phyloP scores from a whole-genome alignment of 768 basidiomycete species.

The Auriscalpium orientale region DNA sequence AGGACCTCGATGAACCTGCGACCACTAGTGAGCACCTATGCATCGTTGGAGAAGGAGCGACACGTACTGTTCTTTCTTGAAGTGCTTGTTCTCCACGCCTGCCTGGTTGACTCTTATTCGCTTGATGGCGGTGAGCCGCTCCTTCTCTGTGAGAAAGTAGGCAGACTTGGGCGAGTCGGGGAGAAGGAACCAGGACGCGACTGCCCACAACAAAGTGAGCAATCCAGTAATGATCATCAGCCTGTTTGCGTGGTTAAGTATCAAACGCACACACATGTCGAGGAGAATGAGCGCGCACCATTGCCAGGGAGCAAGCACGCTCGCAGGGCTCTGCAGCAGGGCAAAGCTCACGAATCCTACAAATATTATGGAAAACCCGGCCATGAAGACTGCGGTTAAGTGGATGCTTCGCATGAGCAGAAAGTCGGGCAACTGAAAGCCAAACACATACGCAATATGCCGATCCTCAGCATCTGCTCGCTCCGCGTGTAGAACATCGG shows the following conservation, averaged over 20 bases:
- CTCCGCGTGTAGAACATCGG: constrained; percentile 47
- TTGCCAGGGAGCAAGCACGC: constrained; percentile 64
- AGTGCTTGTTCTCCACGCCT: constrained; percentile 74
- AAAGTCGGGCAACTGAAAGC: background rate
- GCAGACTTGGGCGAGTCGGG: constrained; percentile 74
- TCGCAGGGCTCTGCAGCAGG: constrained; percentile 50
- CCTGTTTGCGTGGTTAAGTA: constrained; percentile 30
- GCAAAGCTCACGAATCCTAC: constrained; percentile 67
- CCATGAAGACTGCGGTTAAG: constrained; percentile 55
- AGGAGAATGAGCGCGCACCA: constrained; percentile 37
- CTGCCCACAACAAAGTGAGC: constrained; percentile 51
- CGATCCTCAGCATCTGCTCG: constrained; percentile 40
- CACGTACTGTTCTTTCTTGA: constrained; percentile 68
- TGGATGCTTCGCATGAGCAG: background rate
- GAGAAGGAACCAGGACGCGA: constrained; percentile 70
- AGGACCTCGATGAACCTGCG: constrained; percentile 61
- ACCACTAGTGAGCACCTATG: background rate
- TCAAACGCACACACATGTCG: background rate
- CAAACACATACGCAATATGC: constrained; percentile 39
- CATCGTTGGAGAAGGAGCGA: background rate
- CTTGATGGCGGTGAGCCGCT: constrained; percentile 58
- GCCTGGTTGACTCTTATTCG: constrained; percentile 69
- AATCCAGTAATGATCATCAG: constrained; percentile 68
- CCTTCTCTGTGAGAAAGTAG: constrained; percentile 60
- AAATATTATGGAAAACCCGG: constrained; percentile 64